Base-by-base conservation (phyloP, 768 basidiomycete genomes). In the Lactifluus subvellereus region DNA sequence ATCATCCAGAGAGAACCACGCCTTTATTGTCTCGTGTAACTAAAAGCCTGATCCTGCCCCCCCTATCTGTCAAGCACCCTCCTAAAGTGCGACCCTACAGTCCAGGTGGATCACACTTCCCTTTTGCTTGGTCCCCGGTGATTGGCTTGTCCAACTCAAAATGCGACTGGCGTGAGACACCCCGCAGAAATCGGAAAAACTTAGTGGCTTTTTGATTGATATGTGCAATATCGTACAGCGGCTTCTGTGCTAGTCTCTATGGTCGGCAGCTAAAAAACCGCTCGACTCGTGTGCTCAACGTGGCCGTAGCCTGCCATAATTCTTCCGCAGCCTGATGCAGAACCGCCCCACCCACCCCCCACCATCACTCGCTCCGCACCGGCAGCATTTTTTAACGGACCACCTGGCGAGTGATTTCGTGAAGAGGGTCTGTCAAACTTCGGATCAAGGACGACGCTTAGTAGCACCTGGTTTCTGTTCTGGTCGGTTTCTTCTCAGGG, bases 1-100 rank as follows among this genome's bases (percentile, higher is more conserved):
- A 48, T 63, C 22, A 59, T 40, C 52, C 62, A 63, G 62, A 63
- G 62, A 63, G 57, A 63, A 42, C 62, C 62, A 54, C 62, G 52
- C 62, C 51, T 49, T 63, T 27, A 27, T 27, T 27, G 27, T 27
- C 47, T 59, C 49, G 57, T 62, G 57, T 63, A 63, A 54, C 49
- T 56, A 42, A 57, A 63, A 63, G 58, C 51, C 56, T 57, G 56
- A 59, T 57, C 50, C 50, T 59, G 40, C n/a, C 7, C 53, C 58
- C 54, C 63, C 63, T 64, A 60, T 64, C 59, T 64, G 59, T 60
- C 63, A 60, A 64, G 33, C 38, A 9, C 27, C 1, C 56, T 37
- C 40, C 48, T 32, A 54, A 51, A 38, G 53, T 60, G 59, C 59
- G 37, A 45, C 47, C 54, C 42, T 18, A 7, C 37, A 35, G 38